phyloP scores from a whole-genome alignment of 2,329 filamentous ascomycete genomes.

The Gnomoniopsis smithogilvyi region DNA sequence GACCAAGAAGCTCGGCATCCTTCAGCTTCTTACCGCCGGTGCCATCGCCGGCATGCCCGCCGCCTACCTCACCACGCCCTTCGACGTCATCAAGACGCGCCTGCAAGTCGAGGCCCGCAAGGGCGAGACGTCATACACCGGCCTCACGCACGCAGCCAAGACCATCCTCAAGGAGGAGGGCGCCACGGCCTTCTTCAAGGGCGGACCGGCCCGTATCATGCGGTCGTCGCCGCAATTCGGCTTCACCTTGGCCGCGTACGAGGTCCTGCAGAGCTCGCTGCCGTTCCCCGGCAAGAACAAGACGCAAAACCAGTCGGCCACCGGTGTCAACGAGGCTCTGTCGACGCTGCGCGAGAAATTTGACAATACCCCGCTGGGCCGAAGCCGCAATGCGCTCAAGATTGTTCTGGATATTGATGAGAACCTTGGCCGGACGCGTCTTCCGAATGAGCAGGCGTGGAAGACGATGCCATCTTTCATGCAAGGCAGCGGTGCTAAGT shows the following conservation, averaged over 20 bases:
- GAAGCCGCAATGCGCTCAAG: constrained; percentile 88
- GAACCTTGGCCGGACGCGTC: constrained; percentile 76
- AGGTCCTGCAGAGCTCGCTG: constrained; percentile 77
- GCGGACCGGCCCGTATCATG: constrained; percentile 89
- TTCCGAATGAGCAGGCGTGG: constrained; percentile 54
- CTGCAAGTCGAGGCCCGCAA: constrained; percentile 97
- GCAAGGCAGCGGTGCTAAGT: constrained; percentile 32
- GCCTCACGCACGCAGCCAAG: constrained; percentile 77
- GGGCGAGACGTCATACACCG: constrained; percentile 85
- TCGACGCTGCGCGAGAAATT: constrained; percentile 62
- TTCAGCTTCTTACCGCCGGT: constrained; percentile 90
- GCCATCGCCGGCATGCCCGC: constrained; percentile 92
- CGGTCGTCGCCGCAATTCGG: constrained; percentile 96
- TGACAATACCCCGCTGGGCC: constrained; percentile 48
- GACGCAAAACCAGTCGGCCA: constrained; percentile 47
- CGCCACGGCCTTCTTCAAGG: constrained; percentile 97
- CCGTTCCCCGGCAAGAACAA: constrained; percentile 71
- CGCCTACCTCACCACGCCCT: constrained; percentile 93
- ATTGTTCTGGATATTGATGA: constrained; percentile 92
- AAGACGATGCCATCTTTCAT: constrained; percentile 49
- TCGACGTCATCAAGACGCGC: constrained; percentile 98
- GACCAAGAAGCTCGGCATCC: constrained; percentile 81
- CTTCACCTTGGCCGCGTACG: constrained; percentile 94
- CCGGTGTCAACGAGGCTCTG: constrained; percentile 61
- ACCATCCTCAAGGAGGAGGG: constrained; percentile 90